Evolutionary conservation across 2,329 filamentous ascomycete genomes (phyloP).

Genomic region (Curvularia spicifera): DNA sequence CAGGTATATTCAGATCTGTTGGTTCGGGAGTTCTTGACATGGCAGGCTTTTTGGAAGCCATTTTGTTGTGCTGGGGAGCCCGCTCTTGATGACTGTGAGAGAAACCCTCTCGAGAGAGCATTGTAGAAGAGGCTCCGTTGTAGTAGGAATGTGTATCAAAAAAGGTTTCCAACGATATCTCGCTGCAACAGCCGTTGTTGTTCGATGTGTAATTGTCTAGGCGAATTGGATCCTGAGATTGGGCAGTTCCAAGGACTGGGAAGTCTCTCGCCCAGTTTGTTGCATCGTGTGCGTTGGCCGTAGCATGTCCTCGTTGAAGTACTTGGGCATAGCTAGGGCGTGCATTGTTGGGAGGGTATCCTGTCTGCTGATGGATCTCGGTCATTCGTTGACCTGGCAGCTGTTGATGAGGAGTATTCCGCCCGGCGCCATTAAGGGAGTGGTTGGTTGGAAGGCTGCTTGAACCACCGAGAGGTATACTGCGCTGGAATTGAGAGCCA

Average conservation of each 20-base stretch:
- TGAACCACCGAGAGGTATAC: not conserved
- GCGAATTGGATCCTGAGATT: not conserved
- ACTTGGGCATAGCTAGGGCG: not conserved
- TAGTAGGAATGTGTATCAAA: not conserved
- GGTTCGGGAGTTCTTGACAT: too few species aligned
- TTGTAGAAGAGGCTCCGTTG: not conserved
- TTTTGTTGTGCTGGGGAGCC: too few species aligned
- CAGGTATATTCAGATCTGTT: too few species aligned
- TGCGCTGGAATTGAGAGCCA: too few species aligned
- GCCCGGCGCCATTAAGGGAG: too few species aligned
- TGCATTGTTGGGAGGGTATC: not conserved
- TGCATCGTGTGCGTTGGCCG: not conserved
- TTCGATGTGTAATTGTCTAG: not conserved
- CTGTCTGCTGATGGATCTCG: not conserved
- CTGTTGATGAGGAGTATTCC: not conserved
- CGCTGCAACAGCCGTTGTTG: not conserved
- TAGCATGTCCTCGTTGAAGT: too few species aligned
- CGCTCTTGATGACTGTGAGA: not conserved
- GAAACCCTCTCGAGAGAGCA: not conserved
- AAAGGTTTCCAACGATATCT: accelerated
- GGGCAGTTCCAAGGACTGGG: not conserved
- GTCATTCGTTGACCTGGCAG: not conserved
- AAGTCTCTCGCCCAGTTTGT: too few species aligned
- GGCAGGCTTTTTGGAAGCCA: too few species aligned
- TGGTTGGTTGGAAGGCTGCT: not conserved